phyloP scores from a whole-genome alignment of 1,139 yeast species.

The Suhomyces maxii region DNA sequence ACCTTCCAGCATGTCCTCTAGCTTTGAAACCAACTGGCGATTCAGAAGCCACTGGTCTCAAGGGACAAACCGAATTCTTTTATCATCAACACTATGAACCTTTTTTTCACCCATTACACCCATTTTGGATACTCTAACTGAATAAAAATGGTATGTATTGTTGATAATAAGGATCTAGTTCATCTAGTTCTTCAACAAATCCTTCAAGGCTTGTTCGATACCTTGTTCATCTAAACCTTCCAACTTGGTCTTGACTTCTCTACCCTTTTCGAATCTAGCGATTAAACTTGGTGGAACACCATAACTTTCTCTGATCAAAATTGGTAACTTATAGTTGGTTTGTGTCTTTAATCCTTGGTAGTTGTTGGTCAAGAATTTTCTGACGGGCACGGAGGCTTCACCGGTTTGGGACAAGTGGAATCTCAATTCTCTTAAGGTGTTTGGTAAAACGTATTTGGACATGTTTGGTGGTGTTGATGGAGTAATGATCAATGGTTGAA shows the following conservation, averaged over 20 bases:
- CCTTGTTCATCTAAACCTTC: conserved; percentile 49
- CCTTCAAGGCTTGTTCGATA: conserved; percentile 37
- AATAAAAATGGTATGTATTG: too few species aligned
- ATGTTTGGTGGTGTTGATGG: conserved; percentile 22
- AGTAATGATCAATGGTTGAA: conserved; percentile 6
- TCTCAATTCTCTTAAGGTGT: conserved; percentile 71
- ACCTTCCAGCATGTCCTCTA: too few species aligned
- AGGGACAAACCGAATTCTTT: too few species aligned
- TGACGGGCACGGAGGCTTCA: conserved; percentile 63
- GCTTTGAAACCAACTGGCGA: too few species aligned
- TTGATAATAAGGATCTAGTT: not conserved
- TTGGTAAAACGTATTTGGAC: conserved; percentile 64
- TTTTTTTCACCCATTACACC: too few species aligned
- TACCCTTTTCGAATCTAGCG: conserved; percentile 63
- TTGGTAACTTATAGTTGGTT: conserved; percentile 52
- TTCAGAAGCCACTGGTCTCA: too few species aligned
- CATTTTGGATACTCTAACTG: too few species aligned
- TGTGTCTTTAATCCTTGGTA: conserved; percentile 60
- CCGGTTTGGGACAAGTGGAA: conserved; percentile 80
- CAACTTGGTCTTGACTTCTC: conserved; percentile 40
- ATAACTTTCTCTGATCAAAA: conserved; percentile 72
- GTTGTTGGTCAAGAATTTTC: conserved; percentile 59
- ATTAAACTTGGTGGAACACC: conserved; percentile 73
- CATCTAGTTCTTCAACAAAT: conserved; percentile 32
- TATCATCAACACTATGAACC: too few species aligned